Evolutionary conservation across 306 rosid species (phyloP).

Genomic region (Citrullus amarus): DNA sequence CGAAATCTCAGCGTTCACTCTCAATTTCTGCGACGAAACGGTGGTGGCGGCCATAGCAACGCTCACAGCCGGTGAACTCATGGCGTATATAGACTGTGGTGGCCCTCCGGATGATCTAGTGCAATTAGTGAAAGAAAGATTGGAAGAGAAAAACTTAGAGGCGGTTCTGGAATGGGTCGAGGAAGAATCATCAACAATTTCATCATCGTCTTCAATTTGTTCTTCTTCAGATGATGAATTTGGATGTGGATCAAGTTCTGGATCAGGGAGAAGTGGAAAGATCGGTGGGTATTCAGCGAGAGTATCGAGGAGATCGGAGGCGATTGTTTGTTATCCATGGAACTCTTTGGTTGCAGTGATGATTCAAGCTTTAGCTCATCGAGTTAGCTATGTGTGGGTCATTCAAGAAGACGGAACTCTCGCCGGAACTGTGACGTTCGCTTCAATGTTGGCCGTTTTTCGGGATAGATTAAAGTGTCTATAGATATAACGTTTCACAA

Average conservation of each 20-base stretch:
- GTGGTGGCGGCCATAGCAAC: conserved; percentile 45
- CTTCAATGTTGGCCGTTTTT: conserved; percentile 48
- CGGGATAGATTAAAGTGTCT: conserved; percentile 41
- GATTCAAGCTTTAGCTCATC: conserved; percentile 81
- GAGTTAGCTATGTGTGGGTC: conserved; percentile 80
- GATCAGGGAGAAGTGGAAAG: conserved; percentile 36
- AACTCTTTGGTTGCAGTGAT: conserved; percentile 83
- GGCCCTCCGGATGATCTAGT: conserved; percentile 72
- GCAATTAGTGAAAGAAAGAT: conserved; percentile 48
- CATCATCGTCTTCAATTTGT: conserved; percentile 41
- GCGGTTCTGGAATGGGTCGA: conserved; percentile 45
- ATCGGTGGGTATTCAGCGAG: conserved; percentile 45
- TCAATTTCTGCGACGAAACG: conserved; percentile 48
- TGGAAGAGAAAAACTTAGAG: conserved; percentile 32
- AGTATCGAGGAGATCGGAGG: conserved; percentile 48
- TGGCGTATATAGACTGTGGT: conserved; percentile 58
- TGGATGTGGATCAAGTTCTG: conserved; percentile 3
- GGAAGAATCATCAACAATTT: conserved; percentile 34
- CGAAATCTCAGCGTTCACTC: conserved; percentile 59
- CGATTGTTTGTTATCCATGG: conserved; percentile 60
- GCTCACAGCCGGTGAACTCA: conserved; percentile 59
- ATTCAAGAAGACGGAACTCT: conserved; percentile 58
- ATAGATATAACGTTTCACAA: conserved; percentile 13
- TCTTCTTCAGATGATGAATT: conserved; percentile 66
- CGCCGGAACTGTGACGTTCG: conserved; percentile 54